Percentiles rank a stretch among this genome's conserved stretches.
phyloP scores from a whole-genome alignment of 768 basidiomycete genomes.

The Udeniomyces megalosporus region DNA sequence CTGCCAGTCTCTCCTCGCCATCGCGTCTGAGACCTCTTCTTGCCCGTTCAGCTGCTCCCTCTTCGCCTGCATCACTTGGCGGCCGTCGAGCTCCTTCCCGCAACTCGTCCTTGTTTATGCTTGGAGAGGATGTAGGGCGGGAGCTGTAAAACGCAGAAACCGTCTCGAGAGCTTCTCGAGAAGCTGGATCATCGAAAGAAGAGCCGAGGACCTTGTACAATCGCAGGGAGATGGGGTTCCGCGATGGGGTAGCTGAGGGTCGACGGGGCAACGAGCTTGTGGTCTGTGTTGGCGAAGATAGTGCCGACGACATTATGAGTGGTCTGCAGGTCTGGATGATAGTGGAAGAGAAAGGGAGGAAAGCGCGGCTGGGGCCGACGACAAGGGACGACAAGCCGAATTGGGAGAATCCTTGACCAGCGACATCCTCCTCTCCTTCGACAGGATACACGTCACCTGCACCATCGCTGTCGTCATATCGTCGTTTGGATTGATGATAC shows the following conservation, averaged over 20 bases:
- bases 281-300: too few species aligned
- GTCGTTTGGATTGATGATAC: too few species aligned
- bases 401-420: too few species aligned
- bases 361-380: too few species aligned
- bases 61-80: conserved; percentile 20
- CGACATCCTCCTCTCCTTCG: too few species aligned
- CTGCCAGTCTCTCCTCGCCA: conserved; percentile 63
- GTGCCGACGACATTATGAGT: too few species aligned
- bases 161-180: conserved; percentile 58
- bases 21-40: conserved; percentile 67
- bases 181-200: conserved; percentile 27
- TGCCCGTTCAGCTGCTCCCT: conserved; percentile 44
- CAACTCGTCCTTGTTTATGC: conserved; percentile 26
- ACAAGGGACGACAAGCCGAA: too few species aligned
- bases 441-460: too few species aligned
- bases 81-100: background rate
- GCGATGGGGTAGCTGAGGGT: background rate
- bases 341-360: too few species aligned
- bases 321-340: too few species aligned
- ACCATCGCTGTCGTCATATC: too few species aligned
- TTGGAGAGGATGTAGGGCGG: background rate
- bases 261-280: too few species aligned
- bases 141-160: conserved; percentile 58
- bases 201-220: conserved; percentile 82
- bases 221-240: conserved; percentile 56